Conservation (phyloP, 2,329 filamentous ascomycete genomes). For the Ceratocystiopsis brevicomis region DNA sequence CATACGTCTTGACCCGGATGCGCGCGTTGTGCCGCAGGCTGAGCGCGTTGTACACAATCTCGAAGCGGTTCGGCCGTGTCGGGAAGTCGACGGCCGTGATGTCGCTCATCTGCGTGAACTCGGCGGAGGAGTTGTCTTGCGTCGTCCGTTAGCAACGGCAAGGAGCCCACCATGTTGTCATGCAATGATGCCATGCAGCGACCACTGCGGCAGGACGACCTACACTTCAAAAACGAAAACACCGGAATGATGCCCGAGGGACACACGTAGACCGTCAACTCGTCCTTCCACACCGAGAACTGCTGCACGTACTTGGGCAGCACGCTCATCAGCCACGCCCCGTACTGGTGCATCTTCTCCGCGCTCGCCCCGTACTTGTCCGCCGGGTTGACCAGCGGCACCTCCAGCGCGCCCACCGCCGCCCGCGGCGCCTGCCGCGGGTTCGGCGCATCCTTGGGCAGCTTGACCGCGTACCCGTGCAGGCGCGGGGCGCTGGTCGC, state of each 20-base stretch:
- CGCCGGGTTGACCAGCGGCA: slow-evolving; percentile 69
- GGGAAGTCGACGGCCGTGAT: slow-evolving; percentile 94
- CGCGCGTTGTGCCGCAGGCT: slow-evolving; percentile 91
- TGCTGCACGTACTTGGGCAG: slow-evolving; percentile 97
- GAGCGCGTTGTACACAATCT: slow-evolving; percentile 93
- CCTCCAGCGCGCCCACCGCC: slow-evolving; percentile 46
- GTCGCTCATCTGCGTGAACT: slow-evolving; percentile 84
- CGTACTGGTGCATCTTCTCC: slow-evolving; percentile 80
- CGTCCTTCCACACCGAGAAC: slow-evolving; percentile 99
- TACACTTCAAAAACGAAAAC: slow-evolving; percentile 80
- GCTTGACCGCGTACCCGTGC: slow-evolving; percentile 29
- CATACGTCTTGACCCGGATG: slow-evolving; percentile 96
- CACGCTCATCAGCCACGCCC: slow-evolving; percentile 90
- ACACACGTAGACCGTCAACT: slow-evolving; percentile 83
- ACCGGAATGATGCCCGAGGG: slow-evolving; percentile 78
- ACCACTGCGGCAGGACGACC: too few species aligned
- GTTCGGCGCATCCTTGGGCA: slow-evolving; percentile 45
- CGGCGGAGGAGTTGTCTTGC: slow-evolving; percentile 79
- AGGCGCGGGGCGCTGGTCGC: slow-evolving; percentile 23
- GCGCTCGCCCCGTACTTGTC: slow-evolving; percentile 84
- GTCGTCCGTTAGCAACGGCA: not conserved
- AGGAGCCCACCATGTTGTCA: too few species aligned
- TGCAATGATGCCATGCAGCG: too few species aligned
- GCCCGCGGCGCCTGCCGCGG: slow-evolving; percentile 44
- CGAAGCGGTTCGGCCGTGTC: slow-evolving; percentile 86